These are phyloP conservation scores for Sphagnurus paluster DNA, from an alignment of 1,284 basidiomycete genomes.

Conservation along the genomic window DNA sequence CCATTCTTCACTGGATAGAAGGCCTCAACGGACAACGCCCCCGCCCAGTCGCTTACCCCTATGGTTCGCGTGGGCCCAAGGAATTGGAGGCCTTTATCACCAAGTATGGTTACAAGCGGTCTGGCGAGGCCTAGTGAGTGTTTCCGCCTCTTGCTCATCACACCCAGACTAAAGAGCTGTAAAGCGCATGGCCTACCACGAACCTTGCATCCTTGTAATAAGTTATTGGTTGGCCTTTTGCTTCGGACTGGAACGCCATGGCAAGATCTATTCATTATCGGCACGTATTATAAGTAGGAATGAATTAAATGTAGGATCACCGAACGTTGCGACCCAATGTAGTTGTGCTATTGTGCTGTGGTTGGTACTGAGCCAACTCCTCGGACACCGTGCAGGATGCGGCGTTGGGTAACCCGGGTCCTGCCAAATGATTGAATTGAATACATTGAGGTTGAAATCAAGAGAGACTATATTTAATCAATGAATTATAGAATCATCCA, in stretches of 20 bases:
- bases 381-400: not conserved
- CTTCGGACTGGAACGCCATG: not conserved
- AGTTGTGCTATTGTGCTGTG: not conserved
- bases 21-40: conserved; percentile 65
- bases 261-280: conserved; percentile 1
- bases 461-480: too few species aligned
- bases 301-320: conserved; percentile 16
- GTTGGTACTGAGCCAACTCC: not conserved
- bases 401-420: too few species aligned
- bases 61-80: conserved; percentile 92
- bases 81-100: conserved; percentile 76
- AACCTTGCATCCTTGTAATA: conserved; percentile 45
- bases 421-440: too few species aligned
- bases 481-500: too few species aligned
- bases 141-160: conserved; percentile 2
- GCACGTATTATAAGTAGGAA: conserved; percentile 4
- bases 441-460: too few species aligned
- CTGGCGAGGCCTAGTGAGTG: conserved; percentile 72
- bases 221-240: not conserved
- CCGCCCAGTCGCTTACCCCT: conserved; percentile 78
- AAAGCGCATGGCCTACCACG: conserved; percentile 52
- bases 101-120: conserved; percentile 80
- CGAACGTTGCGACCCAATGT: conserved; percentile 9
- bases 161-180: conserved; percentile 8
- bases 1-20: conserved; percentile 93